A percentile compares a stretch with the other conserved stretches of the same genome.
phyloP scores from a whole-genome alignment of 2,329 filamentous ascomycete species.

The Alternaria infectoria region DNA sequence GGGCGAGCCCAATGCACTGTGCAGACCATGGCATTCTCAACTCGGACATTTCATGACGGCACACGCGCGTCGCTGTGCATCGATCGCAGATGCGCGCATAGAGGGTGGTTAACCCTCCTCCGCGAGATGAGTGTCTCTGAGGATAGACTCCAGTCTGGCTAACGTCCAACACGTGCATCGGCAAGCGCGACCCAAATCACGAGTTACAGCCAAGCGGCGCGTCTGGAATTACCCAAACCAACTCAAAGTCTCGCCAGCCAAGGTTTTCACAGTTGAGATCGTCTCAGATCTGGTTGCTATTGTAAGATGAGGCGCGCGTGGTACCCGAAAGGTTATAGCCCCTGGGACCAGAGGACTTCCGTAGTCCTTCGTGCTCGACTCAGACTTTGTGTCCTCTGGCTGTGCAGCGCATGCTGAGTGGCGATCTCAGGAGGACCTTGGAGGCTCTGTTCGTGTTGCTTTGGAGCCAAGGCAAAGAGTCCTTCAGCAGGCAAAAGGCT shows the following conservation, averaged over 20 bases:
- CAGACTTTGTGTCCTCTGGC: not conserved
- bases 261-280: not conserved
- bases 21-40: conserved; percentile 50
- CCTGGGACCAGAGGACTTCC: not conserved
- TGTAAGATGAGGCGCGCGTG: conserved; percentile 6
- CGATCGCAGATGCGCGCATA: conserved; percentile 49
- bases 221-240: not conserved
- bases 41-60: conserved; percentile 47
- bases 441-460: not conserved
- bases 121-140: not conserved
- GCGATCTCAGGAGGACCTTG: conserved; percentile 2
- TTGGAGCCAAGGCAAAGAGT: not conserved
- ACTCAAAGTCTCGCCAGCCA: not conserved
- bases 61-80: conserved; percentile 50
- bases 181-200: not conserved
- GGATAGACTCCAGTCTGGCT: not conserved
- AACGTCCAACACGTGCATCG: not conserved
- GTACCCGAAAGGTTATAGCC: conserved; percentile 4
- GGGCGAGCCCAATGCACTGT: conserved; percentile 19
- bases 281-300: conserved; percentile 1
- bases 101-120: conserved; percentile 22
- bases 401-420: conserved; percentile 1
- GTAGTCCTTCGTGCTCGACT: not conserved
- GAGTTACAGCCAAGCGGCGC: conserved; percentile 1
- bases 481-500: conserved; percentile 2